Conservation (phyloP, 1,284 basidiomycete genomes). For the Irpex lacteus region DNA sequence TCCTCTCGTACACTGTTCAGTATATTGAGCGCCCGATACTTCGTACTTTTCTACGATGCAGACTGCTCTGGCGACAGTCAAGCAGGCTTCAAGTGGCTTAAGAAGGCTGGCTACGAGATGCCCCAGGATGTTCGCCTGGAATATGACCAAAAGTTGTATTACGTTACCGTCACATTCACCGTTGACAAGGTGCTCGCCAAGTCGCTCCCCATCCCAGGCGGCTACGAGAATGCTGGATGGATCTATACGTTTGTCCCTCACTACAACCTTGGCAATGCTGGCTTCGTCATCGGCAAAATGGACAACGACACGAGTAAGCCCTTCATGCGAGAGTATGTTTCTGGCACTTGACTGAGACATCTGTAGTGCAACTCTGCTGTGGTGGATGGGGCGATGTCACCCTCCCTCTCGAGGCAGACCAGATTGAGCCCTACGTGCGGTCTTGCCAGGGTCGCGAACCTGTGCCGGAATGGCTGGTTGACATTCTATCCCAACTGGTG, state of each 20-base stretch:
- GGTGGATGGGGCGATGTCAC: conserved; percentile 16
- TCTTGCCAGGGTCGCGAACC: conserved; percentile 7
- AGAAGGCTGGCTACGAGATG: conserved; percentile 13
- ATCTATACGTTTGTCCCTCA: conserved; percentile 15
- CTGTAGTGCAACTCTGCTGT: conserved; percentile 15
- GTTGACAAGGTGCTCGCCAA: conserved; percentile 5
- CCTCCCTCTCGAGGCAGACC: conserved; percentile 8
- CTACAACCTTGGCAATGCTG: conserved; percentile 10
- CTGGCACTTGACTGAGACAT: neutral
- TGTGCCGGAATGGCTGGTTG: conserved; percentile 12
- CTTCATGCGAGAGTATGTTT: neutral
- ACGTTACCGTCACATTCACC: conserved; percentile 15
- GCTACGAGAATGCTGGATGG: conserved; percentile 12
- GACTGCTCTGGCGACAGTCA: conserved; percentile 16
- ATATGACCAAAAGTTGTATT: conserved; percentile 15
- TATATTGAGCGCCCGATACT: no score
- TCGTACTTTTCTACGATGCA: neutral
- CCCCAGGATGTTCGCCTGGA: conserved; percentile 10
- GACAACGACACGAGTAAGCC: conserved; percentile 16
- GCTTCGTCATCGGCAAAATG: conserved; percentile 15
- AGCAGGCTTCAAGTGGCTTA: conserved; percentile 16
- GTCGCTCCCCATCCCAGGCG: conserved; percentile 7
- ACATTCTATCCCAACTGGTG: conserved; percentile 4
- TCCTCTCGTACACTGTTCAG: neutral
- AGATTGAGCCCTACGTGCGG: conserved; percentile 11